Conservation (phyloP, 139 green algal species). For the Monoraphidium neglectum region DNA sequence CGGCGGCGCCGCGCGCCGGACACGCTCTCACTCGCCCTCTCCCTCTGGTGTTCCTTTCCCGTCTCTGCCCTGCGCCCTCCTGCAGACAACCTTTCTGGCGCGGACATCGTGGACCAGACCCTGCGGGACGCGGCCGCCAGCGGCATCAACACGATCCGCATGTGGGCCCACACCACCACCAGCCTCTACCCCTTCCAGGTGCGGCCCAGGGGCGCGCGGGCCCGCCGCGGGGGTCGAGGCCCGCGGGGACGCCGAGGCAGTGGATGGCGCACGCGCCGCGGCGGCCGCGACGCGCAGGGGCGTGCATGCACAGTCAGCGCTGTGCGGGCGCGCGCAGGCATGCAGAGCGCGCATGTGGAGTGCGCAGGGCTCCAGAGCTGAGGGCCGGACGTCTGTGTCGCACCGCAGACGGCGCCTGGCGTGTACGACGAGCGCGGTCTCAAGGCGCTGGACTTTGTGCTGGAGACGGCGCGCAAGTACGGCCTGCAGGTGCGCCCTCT, state of each 20-base stretch:
- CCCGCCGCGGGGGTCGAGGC: too few species aligned
- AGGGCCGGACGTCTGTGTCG: too few species aligned
- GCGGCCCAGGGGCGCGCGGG: too few species aligned
- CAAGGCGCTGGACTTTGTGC: slow-evolving; percentile 67
- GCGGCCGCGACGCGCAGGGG: too few species aligned
- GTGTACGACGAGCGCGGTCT: slow-evolving; percentile 68
- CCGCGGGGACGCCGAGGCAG: not conserved
- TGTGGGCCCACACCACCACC: slow-evolving; percentile 71
- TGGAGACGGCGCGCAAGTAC: slow-evolving; percentile 55
- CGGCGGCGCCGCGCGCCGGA: too few species aligned
- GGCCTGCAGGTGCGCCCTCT: slow-evolving; percentile 63
- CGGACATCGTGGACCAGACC: slow-evolving; percentile 39
- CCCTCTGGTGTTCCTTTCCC: too few species aligned
- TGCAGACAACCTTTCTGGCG: slow-evolving; percentile 27
- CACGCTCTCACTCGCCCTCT: too few species aligned
- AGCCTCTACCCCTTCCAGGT: slow-evolving; percentile 61
- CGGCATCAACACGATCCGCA: slow-evolving; percentile 68
- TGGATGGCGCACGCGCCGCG: too few species aligned
- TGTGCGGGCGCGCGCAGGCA: not conserved
- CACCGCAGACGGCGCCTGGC: slow-evolving; percentile 46
- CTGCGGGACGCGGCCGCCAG: slow-evolving; percentile 38
- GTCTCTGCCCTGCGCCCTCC: too few species aligned
- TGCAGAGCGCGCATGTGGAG: too few species aligned
- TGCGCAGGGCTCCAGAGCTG: too few species aligned
- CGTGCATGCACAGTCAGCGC: not conserved